Percentiles rank a stretch among this genome's conserved stretches.
These are phyloP conservation scores for Nothophoma quercina DNA, from an alignment of 2,329 filamentous ascomycete genomes.

Conservation along the genomic window DNA sequence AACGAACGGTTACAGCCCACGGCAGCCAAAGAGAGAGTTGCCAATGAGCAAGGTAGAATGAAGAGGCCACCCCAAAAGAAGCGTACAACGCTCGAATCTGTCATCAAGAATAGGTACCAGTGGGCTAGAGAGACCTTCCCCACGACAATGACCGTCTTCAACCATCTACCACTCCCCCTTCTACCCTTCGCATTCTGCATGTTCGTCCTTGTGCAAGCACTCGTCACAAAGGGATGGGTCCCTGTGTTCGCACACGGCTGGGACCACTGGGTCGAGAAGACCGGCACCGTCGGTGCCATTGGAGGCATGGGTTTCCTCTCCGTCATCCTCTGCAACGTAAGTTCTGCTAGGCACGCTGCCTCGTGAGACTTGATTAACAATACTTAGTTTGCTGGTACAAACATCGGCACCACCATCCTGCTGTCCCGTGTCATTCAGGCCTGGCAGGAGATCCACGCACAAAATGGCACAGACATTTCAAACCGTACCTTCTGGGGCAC, in stretches of 20 bases:
- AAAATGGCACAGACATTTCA: constrained; percentile 59
- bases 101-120: constrained; percentile 55
- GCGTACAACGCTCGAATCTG: constrained; percentile 62
- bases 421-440: constrained; percentile 73
- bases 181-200: constrained; percentile 76
- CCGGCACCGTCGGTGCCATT: constrained; percentile 71
- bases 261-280: constrained; percentile 75
- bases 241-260: constrained; percentile 76
- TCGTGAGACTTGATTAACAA: background rate
- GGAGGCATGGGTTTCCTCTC: constrained; percentile 78
- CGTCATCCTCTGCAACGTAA: constrained; percentile 74
- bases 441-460: constrained; percentile 68
- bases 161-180: constrained; percentile 71
- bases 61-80: background rate
- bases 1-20: constrained; percentile 6
- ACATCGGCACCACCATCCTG: constrained; percentile 78
- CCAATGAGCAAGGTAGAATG: background rate
- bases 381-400: constrained; percentile 74
- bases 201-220: constrained; percentile 76
- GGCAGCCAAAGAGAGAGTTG: background rate
- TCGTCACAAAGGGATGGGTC: constrained; percentile 79
- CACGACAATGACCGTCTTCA: constrained; percentile 69
- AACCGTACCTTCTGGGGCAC: constrained; percentile 76
- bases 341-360: constrained; percentile 39
- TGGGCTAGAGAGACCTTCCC: constrained; percentile 76